A percentile compares a stretch with the other conserved stretches of the same genome.
phyloP scores from a whole-genome alignment of 495 filamentous ascomycete genomes.

The Aspergillus coremiiformis region DNA sequence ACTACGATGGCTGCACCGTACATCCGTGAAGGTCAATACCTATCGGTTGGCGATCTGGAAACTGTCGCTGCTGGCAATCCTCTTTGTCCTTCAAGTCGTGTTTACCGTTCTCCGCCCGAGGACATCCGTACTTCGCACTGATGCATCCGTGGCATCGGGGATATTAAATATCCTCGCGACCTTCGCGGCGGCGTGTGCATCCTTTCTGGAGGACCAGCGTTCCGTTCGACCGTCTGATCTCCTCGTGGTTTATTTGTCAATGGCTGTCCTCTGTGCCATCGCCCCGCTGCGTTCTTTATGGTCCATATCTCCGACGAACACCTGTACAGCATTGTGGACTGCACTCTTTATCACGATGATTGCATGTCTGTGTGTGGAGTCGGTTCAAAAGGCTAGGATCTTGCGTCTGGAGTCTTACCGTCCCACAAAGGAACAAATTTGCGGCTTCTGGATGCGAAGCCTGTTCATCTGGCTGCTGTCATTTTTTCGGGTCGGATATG shows the following conservation, averaged over 20 bases:
- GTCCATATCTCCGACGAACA: slow-evolving; percentile 7
- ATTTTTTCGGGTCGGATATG: slow-evolving; percentile 21
- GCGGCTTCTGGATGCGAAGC: slow-evolving; percentile 25
- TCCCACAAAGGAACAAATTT: slow-evolving; percentile 17
- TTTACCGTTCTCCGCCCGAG: slow-evolving; percentile 11
- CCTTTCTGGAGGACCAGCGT: slow-evolving; percentile 29
- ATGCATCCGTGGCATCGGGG: slow-evolving; percentile 10
- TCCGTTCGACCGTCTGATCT: slow-evolving; percentile 26
- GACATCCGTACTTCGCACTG: too few species aligned
- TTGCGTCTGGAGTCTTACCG: slow-evolving; percentile 15
- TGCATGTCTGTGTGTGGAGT: slow-evolving; percentile 18
- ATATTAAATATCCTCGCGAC: slow-evolving; percentile 12
- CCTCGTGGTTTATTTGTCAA: slow-evolving; percentile 28
- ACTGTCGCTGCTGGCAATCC: slow-evolving; percentile 1
- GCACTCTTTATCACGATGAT: slow-evolving; percentile 11
- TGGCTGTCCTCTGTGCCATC: slow-evolving; percentile 14
- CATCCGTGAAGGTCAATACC: slow-evolving; percentile 22
- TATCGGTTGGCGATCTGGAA: slow-evolving; percentile 22
- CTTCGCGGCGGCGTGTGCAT: slow-evolving; percentile 12
- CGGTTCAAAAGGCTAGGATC: slow-evolving; percentile 14
- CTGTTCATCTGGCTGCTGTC: slow-evolving; percentile 31
- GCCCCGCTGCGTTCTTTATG: slow-evolving; percentile 27
- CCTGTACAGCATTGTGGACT: slow-evolving; percentile 10
- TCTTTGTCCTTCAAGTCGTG: slow-evolving; percentile 23
- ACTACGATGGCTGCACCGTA: slow-evolving; percentile 15